Base-by-base conservation (phyloP, 2,329 filamentous ascomycete species). In the Anthostomella pinea region DNA sequence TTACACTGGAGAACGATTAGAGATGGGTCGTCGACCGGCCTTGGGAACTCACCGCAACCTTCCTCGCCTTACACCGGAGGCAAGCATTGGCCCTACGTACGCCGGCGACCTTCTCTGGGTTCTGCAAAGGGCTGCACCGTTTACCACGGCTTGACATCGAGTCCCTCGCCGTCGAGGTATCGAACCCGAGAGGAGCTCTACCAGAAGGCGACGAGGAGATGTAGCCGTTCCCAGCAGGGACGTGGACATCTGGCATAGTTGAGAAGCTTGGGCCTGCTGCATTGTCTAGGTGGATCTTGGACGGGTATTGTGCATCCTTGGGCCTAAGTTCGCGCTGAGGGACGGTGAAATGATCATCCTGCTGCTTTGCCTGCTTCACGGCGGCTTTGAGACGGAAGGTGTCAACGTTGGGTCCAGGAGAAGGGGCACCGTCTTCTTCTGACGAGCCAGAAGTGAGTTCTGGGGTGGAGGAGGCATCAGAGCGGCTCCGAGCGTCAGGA, bases 31-130 rank as follows among this genome's bases (percentile, higher is more conserved):
- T 58, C 55, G 52, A 38, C 38, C 37, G 38, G 32, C 42, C 37
- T 24, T 29, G 19, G 23, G 19, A 28, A 52, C 68, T 65, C 64
- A 73, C 72, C 49, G 60, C 57, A 48, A 66, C 65, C 59, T 72
- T 74, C 46, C 63, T 64, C 43, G 68, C 61, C 46, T 65, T 69
- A 54, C 72, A 75, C 38, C 64, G 65, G 35, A 68, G 60, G 48
- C 72, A 75, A 21, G 71, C 69, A 39, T 67, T 66, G 48, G 60
- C 62, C 51, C 69, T 68, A 46, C 72, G 69, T 35, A 75, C 69
- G 36, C 65, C 63, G 34, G 68, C 69, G 27, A 72, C 73, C 55
- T 72, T 64, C 41, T 66, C 60, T 27, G 51, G 51, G 33, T 59
- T 56, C n/a, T 52, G 38, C 30, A 60, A 37, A 19, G 57, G 57